A percentile compares a stretch with the other conserved stretches of the same genome.
These are phyloP conservation scores for Ascochyta clinopodiicola DNA, from an alignment of 2,329 filamentous ascomycete genomes.

Conservation along the genomic window DNA sequence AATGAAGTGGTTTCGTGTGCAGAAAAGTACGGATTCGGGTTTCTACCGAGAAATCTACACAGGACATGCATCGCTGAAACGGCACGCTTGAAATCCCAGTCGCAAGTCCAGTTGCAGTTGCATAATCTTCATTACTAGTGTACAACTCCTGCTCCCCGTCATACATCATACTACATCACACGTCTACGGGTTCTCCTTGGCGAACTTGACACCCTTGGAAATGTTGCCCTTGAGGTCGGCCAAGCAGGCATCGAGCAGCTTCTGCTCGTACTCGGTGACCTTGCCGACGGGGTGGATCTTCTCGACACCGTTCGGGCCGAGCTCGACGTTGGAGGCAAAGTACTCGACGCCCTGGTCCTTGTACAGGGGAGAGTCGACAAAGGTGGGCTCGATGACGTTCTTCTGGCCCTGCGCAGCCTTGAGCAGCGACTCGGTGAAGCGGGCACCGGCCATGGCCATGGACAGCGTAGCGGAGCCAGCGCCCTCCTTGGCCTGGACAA, in stretches of 20 bases:
- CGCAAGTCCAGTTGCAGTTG: no score
- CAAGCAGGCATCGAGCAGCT: constrained; percentile 85
- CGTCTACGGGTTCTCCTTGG: constrained; percentile 61
- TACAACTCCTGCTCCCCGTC: constrained; percentile 19
- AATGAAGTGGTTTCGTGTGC: no score
- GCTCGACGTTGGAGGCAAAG: constrained; percentile 94
- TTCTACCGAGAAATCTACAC: no score
- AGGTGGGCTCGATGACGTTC: constrained; percentile 94
- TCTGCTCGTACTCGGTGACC: constrained; percentile 84
- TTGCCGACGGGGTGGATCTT: constrained; percentile 89
- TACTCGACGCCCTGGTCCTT: constrained; percentile 98
- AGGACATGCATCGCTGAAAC: no score
- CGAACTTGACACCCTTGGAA: constrained; percentile 80
- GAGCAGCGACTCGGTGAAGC: constrained; percentile 88
- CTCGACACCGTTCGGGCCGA: constrained; percentile 94
- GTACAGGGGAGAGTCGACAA: constrained; percentile 96
- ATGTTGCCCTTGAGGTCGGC: constrained; percentile 92
- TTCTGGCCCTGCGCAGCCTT: constrained; percentile 92
- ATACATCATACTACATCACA: neutral
- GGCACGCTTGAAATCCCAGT: no score
- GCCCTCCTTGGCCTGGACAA: constrained; percentile 98
- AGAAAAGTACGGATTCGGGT: no score
- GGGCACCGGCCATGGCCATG: constrained; percentile 95
- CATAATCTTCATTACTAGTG: constrained; percentile 36
- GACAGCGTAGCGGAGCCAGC: constrained; percentile 96